Evolutionary conservation across 2,329 filamentous ascomycete species (phyloP), one percentile per base, ranked within the genome.

Genomic region (Pseudocercospora macadamiae): DNA sequence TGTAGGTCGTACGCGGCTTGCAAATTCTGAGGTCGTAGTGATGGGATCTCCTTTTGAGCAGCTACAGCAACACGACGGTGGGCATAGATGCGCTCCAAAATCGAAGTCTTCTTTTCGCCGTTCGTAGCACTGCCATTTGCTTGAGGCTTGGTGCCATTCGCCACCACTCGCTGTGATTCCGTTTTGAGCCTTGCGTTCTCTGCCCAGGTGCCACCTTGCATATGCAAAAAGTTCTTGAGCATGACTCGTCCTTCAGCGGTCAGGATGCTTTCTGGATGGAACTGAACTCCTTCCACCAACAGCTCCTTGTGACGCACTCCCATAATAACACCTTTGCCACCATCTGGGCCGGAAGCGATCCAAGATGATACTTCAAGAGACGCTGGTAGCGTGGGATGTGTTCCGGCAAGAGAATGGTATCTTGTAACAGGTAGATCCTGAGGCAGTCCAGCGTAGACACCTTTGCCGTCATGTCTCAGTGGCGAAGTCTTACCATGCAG

Each of bases 401-500:
- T 96, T 39, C 95, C 95, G 9, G 95, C 95, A 37, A 99, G 85
- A 3, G 96, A 99, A 76, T 99, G 95, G 72, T 99, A 99, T 64
- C 95, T 84, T 14, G 95, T 99, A 18, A 99, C 93, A 0, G 90
- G 90, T 18, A 99, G 82, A 30, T 86, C 85, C 71, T 96, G 89
- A 3, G 87, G 79, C 57, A 99, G 80, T n/a, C 87, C 87, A 42
- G 86, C 83, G 73, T 97, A 99, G 6, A 96, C 89, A n/a, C 95
- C 96, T 75, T 92, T 96, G 52, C 83, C 83, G 73, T 99, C 95
- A 75, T 99, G 95, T 37, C 86, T 85, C 70, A 99, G 80, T 51
- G 89, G 88, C 2, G 93, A 97, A 5, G 95, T 99, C 80, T 99
- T 99, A 68, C 95, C 95, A 71, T 99, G 95, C 55, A 99, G 81